Evolutionary conservation across 352 stramenopile species (phyloP).

Genomic region (Phytophthora podocarpi): DNA sequence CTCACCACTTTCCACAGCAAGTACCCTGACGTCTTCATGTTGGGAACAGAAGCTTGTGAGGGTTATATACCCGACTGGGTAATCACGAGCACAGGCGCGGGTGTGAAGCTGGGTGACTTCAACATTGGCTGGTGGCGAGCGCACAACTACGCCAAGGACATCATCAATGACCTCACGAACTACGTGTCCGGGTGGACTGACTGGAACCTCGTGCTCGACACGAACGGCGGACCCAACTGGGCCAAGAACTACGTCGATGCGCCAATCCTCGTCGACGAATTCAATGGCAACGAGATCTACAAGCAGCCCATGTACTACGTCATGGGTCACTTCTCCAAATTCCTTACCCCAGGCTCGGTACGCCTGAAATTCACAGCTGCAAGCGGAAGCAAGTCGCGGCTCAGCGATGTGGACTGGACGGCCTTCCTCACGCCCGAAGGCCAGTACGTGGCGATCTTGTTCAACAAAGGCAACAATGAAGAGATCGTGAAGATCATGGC

Average conservation of each 20-base stretch:
- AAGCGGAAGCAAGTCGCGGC: constrained; percentile 13
- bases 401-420: constrained; percentile 44
- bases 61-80: constrained; percentile 53
- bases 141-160: constrained; percentile 82
- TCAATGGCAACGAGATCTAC: constrained; percentile 65
- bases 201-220: constrained; percentile 88
- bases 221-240: constrained; percentile 76
- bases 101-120: constrained; percentile 41
- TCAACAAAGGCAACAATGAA: constrained; percentile 44
- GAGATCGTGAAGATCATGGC: constrained; percentile 47
- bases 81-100: constrained; percentile 28
- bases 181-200: constrained; percentile 82
- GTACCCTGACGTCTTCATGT: constrained; percentile 77
- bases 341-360: constrained; percentile 31
- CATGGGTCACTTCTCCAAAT: constrained; percentile 79
- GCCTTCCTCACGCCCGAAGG: constrained; percentile 50
- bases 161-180: constrained; percentile 87
- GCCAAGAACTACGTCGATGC: constrained; percentile 71
- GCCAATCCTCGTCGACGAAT: constrained; percentile 71
- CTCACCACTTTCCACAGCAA: constrained; percentile 49
- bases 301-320: constrained; percentile 86
- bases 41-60: constrained; percentile 83
- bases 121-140: constrained; percentile 59
- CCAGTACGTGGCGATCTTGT: constrained; percentile 45
- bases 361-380: constrained; percentile 43